Base-by-base conservation (phyloP, 1,284 basidiomycete genomes). In the Serendipita sp. region DNA sequence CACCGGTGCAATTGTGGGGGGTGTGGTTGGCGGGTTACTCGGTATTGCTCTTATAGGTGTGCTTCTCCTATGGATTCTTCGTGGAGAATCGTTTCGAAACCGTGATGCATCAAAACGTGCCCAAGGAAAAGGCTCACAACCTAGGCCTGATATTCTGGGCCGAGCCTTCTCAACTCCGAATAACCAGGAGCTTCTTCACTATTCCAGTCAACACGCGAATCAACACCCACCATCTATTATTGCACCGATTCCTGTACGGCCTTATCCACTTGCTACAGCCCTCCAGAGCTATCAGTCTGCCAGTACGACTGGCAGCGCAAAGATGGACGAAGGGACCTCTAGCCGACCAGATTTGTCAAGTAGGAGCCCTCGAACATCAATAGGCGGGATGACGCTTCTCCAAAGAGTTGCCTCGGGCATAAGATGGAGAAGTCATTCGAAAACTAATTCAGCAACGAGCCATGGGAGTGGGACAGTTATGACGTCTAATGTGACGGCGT, bases 1-100 rank as follows among this genome's bases (percentile, higher is more conserved):
- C 29, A 62, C 62, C 3, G 62, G 62, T 34, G 62, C 62, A 15
- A 62, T 62, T 41, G 50, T 62, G 26, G 62, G 62, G 10, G 62
- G 62, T 29, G 62, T 55, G 5, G 50, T 62, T 3, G 62, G 62
- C 35, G 62, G 62, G 17, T 22, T 62, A 15, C 62, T 62, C 50
- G 62, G 62, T 15, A 12, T 62, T 35, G 47, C 62, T 26, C 50
- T 62, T 22, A 45, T 53, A 32, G 34, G 17, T 45, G 17, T 63
- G 41, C 61, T 62, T 60, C 61, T 35, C 50, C 26, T 34, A 4
- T 58, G 53, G 53, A 17, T 58, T 10, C 15, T 58, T 35, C 30
- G 32, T 34, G 53, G 53, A 35, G 32, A 58, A 10, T 32, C 15
- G 4, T 4, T 58, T 32, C 53, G 47, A 17, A 29, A 58, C 26